A percentile compares a stretch with the other conserved stretches of the same genome.
Conservation (phyloP, 352 stramenopile genomes). For the Globisporangium abappressorium region DNA sequence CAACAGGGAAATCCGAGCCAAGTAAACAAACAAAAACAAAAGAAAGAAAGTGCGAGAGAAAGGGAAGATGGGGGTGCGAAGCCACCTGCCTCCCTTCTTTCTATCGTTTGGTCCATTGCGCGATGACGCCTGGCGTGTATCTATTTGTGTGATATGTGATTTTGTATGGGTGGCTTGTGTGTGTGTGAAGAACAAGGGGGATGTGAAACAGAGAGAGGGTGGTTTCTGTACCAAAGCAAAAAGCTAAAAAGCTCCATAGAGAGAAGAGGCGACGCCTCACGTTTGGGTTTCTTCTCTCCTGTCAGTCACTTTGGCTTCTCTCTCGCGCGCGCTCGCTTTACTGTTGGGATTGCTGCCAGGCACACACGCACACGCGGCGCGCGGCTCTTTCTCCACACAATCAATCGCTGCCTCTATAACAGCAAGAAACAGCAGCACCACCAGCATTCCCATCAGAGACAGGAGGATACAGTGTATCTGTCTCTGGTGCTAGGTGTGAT, state of each 20-base stretch:
- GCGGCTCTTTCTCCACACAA: neutral
- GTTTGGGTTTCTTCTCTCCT: neutral
- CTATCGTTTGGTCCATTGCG: neutral
- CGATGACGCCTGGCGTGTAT: neutral
- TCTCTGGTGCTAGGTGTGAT: neutral
- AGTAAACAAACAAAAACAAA: too few relatives aligned
- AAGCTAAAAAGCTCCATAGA: neutral
- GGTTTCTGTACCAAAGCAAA: neutral
- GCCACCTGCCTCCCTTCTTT: neutral
- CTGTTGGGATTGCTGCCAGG: neutral
- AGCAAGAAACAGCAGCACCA: neutral
- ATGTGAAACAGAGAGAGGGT: neutral
- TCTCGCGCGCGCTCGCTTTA: neutral
- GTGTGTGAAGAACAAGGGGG: neutral
- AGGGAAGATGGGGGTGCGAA: neutral
- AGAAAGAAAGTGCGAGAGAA: neutral
- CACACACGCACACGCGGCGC: neutral
- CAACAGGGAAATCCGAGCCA: neutral
- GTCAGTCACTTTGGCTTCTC: slow-evolving; percentile 7
- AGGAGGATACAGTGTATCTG: neutral
- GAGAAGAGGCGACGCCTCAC: neutral
- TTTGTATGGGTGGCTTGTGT: neutral
- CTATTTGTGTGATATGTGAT: neutral
- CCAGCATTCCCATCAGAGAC: neutral
- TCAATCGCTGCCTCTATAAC: neutral